Evolutionary conservation across 2,329 filamentous ascomycete species (phyloP).

Genomic region (Kalaharituber pfeilii): DNA sequence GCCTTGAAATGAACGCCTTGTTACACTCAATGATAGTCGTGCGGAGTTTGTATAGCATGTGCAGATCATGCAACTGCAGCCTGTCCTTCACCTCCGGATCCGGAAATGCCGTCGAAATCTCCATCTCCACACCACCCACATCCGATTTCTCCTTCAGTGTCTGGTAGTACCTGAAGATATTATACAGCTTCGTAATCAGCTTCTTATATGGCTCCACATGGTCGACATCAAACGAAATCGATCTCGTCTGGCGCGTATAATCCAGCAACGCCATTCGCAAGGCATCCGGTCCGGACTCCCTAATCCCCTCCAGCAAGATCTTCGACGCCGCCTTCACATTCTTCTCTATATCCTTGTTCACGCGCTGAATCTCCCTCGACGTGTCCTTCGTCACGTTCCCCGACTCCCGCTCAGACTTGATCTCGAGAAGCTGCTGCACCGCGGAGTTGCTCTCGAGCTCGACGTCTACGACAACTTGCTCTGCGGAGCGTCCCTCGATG

Average conservation of each 20-base stretch:
- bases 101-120: not conserved
- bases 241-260: constrained; percentile 12
- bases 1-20: constrained; percentile 12
- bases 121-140: not conserved
- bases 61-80: constrained; percentile 12
- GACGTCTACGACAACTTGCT: constrained; percentile 9
- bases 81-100: not conserved
- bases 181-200: constrained; percentile 16
- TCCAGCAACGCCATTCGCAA: constrained; percentile 20
- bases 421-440: constrained; percentile 1
- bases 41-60: constrained; percentile 14
- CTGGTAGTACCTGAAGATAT: constrained; percentile 14
- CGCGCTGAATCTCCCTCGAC: not conserved
- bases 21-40: constrained; percentile 8
- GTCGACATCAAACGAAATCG: constrained; percentile 17
- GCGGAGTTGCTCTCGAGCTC: not conserved
- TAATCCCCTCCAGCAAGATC: constrained; percentile 16
- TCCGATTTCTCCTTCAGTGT: not conserved
- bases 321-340: constrained; percentile 3
- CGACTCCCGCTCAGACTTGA: no score
- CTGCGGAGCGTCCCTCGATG: constrained; percentile 15
- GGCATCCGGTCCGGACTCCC: constrained; percentile 19
- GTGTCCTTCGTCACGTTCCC: not conserved
- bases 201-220: constrained; percentile 14
- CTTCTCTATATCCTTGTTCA: constrained; percentile 6